A percentile compares a stretch with the other conserved stretches of the same genome.
Conservation (phyloP, 495 filamentous ascomycete species). For the Talaromyces adpressus region DNA sequence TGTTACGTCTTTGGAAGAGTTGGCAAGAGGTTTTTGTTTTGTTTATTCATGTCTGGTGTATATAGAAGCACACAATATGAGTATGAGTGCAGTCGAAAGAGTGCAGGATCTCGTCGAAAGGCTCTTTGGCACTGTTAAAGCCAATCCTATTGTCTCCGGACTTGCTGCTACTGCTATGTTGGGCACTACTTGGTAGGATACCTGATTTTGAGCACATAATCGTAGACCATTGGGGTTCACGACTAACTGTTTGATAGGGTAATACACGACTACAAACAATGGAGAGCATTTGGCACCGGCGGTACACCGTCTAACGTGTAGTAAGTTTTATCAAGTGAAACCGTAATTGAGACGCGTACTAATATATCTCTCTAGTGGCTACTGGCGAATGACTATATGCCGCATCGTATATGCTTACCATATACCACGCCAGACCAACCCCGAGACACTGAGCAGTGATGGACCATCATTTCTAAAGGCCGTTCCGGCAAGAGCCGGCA, state of each 20-base stretch:
- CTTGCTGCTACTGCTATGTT: neutral
- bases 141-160: neutral
- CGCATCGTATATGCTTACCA: slow-evolving; percentile 5
- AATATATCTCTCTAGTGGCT: neutral
- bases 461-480: slow-evolving; percentile 6
- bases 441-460: neutral
- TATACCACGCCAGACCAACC: slow-evolving; percentile 3
- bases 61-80: neutral
- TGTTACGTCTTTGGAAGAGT: too few species aligned
- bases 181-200: neutral
- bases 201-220: too few species aligned
- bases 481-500: neutral
- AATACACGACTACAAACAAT: slow-evolving; percentile 5
- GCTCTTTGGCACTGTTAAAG: neutral
- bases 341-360: neutral
- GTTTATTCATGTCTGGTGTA: too few species aligned
- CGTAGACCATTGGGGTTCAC: neutral
- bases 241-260: slow-evolving; percentile 1
- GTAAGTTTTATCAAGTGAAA: neutral
- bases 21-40: neutral
- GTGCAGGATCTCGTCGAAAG: neutral
- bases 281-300: slow-evolving; percentile 6
- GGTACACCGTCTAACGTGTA: slow-evolving; percentile 5
- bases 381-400: slow-evolving; percentile 5
- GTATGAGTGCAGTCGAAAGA: neutral